A percentile compares a stretch with the other conserved stretches of the same genome.
phyloP scores from a whole-genome alignment of 1,139 yeast species.

The Yamadazyma spencermartinsiae region DNA sequence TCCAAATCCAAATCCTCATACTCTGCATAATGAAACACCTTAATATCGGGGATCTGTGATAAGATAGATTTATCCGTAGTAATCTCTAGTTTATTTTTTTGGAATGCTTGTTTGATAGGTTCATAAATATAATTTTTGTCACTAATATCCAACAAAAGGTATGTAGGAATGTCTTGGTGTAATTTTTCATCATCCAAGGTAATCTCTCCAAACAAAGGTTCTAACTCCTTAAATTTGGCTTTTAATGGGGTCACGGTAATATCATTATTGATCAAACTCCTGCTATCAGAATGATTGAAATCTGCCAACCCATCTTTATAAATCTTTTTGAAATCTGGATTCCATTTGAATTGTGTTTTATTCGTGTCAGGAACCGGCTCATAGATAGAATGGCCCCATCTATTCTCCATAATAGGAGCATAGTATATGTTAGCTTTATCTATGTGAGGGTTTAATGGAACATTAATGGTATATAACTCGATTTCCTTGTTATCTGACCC shows the following conservation, averaged over 20 bases:
- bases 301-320: conserved; percentile 59
- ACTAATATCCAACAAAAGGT: conserved; percentile 35
- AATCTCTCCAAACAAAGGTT: conserved; percentile 59
- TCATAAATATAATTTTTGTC: conserved; percentile 55
- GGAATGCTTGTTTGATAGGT: conserved; percentile 50
- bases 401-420: conserved; percentile 76
- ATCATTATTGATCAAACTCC: conserved; percentile 52
- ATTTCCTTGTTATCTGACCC: conserved; percentile 29
- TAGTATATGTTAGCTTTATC: conserved; percentile 61
- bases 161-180: conserved; percentile 9
- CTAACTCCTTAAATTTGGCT: conserved; percentile 66
- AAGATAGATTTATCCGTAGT: conserved; percentile 26
- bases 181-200: conserved; percentile 26
- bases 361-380: conserved; percentile 22
- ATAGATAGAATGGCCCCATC: conserved; percentile 66
- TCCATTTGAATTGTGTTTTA: conserved; percentile 60
- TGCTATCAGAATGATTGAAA: conserved; percentile 55
- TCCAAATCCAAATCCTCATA: conserved; percentile 89
- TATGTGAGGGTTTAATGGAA: conserved; percentile 62
- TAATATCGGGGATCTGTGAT: conserved; percentile 18
- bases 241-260: conserved; percentile 79
- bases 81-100: conserved; percentile 26
- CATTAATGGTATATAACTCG: conserved; percentile 80
- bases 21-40: conserved; percentile 77
- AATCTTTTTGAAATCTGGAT: conserved; percentile 75